Evolutionary conservation across 495 filamentous ascomycete species (phyloP), one percentile per base, ranked within the genome.

Genomic region (Trichocladium antarcticum): DNA sequence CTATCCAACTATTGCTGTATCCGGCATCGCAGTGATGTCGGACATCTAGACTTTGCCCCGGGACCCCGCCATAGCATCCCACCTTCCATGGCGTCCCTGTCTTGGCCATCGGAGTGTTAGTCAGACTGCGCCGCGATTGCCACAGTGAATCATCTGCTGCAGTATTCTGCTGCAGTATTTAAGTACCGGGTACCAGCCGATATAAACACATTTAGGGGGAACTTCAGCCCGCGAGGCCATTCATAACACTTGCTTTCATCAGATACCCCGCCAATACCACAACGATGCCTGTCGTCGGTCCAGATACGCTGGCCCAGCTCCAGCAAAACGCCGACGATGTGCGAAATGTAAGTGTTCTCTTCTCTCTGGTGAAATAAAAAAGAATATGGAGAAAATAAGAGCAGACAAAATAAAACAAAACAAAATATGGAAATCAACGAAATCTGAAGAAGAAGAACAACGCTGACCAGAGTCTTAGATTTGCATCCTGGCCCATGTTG

Each of bases 401-500:
- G n/a, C n/a, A n/a, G n/a, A n/a, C n/a, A n/a, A n/a, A n/a, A n/a
- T n/a, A n/a, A n/a, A n/a, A n/a, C n/a, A n/a, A n/a, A n/a, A n/a
- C n/a, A n/a, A n/a, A n/a, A n/a, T n/a, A n/a, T n/a, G n/a, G n/a
- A n/a, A n/a, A n/a, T n/a, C n/a, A n/a, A n/a, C n/a, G n/a, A n/a
- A n/a, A n/a, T n/a, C n/a, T n/a, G n/a, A n/a, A n/a, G n/a, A n/a
- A n/a, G n/a, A n/a, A n/a, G n/a, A n/a, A n/a, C 31, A 14, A n/a
- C 16, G 34, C 47, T 57, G 9, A 51, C 45, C 24, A 89, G 83
- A 89, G 89, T 92, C 10, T 22, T 46, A 97, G 89, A 95, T 98
- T 51, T 98, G 92, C 68, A 95, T 98, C 58, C 73, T 98, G 45
- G 92, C 92, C 27, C 92, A 98, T 63, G 92, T 98, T 58, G 62